Percentiles rank a stretch among this genome's conserved stretches.
Evolutionary conservation across 192 early-diverging fungal genomes (phyloP).

Genomic region (Coemansia sp.): DNA sequence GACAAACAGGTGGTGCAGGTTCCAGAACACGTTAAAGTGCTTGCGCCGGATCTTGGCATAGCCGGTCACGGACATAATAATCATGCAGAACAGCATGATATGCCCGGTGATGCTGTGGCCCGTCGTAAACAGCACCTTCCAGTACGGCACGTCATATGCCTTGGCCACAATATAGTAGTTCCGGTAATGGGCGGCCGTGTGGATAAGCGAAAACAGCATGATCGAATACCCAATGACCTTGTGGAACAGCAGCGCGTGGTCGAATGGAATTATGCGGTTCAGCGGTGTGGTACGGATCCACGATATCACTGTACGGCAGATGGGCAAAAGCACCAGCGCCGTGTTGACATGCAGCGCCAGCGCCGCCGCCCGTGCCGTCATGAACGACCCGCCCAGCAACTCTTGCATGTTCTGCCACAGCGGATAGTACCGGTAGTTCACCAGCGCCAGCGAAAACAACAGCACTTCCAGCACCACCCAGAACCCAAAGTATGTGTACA

Average conservation of each 20-base stretch:
- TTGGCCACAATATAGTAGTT: conserved; percentile 55
- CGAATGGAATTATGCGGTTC: conserved; percentile 73
- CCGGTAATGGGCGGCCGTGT: conserved; percentile 67
- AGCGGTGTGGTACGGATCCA: conserved; percentile 67
- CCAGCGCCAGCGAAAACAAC: conserved; percentile 53
- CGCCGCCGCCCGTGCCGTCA: conserved; percentile 56
- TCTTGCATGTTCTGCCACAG: conserved; percentile 47
- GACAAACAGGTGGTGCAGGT: conserved; percentile 80
- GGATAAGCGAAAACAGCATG: conserved; percentile 68
- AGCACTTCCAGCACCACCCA: conserved; percentile 60
- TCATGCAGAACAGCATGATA: conserved; percentile 63
- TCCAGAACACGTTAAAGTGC: conserved; percentile 75
- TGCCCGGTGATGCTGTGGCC: conserved; percentile 81
- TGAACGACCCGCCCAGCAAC: conserved; percentile 52
- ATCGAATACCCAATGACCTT: conserved; percentile 74
- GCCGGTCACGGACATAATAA: conserved; percentile 73
- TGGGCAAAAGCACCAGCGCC: conserved; percentile 71
- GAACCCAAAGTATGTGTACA: conserved; percentile 51
- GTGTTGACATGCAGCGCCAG: conserved; percentile 72
- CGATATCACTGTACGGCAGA: conserved; percentile 78
- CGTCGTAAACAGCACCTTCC: conserved; percentile 53
- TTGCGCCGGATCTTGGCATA: conserved; percentile 48
- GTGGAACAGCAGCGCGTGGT: conserved; percentile 78
- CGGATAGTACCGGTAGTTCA: conserved; percentile 58
- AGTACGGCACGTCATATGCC: conserved; percentile 25